Conservation (phyloP, 352 stramenopile species). For the Pythium rishiriense region DNA sequence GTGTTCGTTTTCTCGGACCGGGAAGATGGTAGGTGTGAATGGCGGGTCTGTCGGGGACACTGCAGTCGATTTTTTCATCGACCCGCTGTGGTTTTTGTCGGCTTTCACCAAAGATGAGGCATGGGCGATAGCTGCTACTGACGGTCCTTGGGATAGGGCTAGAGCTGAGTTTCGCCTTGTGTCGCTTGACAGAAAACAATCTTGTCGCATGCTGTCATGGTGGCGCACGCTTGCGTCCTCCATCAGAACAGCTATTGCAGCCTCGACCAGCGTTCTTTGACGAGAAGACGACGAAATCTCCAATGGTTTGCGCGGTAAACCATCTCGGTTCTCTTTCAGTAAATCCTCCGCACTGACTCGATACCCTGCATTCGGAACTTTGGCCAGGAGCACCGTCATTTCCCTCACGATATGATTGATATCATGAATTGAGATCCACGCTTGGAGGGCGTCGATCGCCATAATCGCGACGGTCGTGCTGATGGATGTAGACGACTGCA, state of each 20-base stretch:
- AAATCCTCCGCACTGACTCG: neutral
- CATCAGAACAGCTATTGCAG: neutral
- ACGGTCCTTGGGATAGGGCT: too few species aligned
- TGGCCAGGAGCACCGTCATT: neutral
- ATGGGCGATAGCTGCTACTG: neutral
- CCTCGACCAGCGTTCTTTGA: neutral
- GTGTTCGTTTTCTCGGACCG: neutral
- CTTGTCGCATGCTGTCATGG: neutral
- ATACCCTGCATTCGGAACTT: neutral
- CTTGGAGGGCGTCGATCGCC: conserved; percentile 9
- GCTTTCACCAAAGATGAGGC: neutral
- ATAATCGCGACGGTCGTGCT: conserved; percentile 6
- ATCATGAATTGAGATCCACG: conserved; percentile 13
- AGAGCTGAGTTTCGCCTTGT: neutral
- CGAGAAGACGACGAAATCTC: neutral
- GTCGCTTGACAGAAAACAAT: neutral
- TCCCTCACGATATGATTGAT: neutral
- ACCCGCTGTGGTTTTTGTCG: neutral
- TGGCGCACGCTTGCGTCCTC: neutral
- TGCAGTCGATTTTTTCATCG: neutral
- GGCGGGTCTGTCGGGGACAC: neutral
- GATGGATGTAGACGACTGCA: conserved; percentile 8
- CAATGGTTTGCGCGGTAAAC: neutral
- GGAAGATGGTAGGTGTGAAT: neutral
- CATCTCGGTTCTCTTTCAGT: neutral